Base-by-base conservation (phyloP, 306 rosid species). In the Canavalia gladiata region DNA sequence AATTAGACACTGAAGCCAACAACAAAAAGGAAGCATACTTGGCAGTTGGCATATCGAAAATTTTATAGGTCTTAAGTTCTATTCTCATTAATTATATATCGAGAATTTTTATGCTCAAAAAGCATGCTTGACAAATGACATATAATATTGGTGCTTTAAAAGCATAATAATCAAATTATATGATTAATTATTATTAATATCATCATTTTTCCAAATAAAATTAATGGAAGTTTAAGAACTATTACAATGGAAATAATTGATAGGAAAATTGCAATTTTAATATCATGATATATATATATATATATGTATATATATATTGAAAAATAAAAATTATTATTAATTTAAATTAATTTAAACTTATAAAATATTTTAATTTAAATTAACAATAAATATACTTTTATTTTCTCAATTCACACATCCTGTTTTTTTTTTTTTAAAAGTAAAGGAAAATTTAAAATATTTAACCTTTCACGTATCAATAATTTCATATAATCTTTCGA, bases 1-100 rank as follows among this genome's bases (percentile, higher is more conserved):
- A 68, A 68, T 68, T 66, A 18, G 72, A 66, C 35, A 42, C 41
- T 41, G 35, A 42, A 68, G 73, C 73, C 73, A 43, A 25, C 52
- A 7, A 66, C 25, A 18, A 18, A 18, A 37, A 66, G n/a, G 6
- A 41, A 65, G 68, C 35, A 30, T 41, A 41, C 37, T 43, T 43
- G 72, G 55, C n/a, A n/a, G 73, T 68, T 68, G 39, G 28, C n/a
- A 45, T 68, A 51, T 68, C 55, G 8, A 68, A 8, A 10, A 68
- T 68, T 67, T 43, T 45, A 25, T 28, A 68, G 73, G 73, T 68
- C 18, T 28, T 46, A 68, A 4, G 73, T 68, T 28, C 18, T 45
- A 68, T 8, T 68, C 73, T 28, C 37, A 55, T 68, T 68, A 25
- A 68, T 28, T 42, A 8, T 25, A 8, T 18, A 67, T 42, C 18